Evolutionary conservation across 2,329 filamentous ascomycete species (phyloP).

Genomic region (Pseudogymnoascus sp.): DNA sequence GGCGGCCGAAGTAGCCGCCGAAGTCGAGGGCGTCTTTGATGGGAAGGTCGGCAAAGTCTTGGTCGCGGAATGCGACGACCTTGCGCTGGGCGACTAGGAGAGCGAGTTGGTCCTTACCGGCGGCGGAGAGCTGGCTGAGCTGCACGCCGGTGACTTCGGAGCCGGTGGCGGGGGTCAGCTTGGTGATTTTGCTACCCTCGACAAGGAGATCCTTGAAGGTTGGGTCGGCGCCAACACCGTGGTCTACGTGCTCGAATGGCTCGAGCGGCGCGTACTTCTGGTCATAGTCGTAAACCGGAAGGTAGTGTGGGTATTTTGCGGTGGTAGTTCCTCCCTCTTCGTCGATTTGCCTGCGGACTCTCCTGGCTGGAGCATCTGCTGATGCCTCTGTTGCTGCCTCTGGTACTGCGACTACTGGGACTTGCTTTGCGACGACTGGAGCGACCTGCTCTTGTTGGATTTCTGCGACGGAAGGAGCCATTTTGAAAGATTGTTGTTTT

Average conservation of each 20-base stretch:
- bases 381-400: not conserved
- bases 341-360: constrained; percentile 22
- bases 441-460: constrained; percentile 6
- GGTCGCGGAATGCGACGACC: constrained; percentile 70
- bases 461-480: constrained; percentile 8
- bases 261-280: constrained; percentile 60
- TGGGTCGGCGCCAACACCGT: constrained; percentile 68
- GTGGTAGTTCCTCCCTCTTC: constrained; percentile 22
- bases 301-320: constrained; percentile 60
- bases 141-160: constrained; percentile 67
- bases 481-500: not conserved
- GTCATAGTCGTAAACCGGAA: constrained; percentile 63
- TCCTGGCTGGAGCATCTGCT: constrained; percentile 6
- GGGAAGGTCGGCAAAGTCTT: constrained; percentile 65
- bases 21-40: constrained; percentile 64
- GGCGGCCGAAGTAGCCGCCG: constrained; percentile 70
- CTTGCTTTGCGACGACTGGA: not conserved
- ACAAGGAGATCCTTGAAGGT: constrained; percentile 63
- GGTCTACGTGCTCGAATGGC: constrained; percentile 67
- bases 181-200: constrained; percentile 43
- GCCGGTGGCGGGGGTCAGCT: constrained; percentile 69
- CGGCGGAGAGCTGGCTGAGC: constrained; percentile 58
- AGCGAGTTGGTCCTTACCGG: constrained; percentile 71
- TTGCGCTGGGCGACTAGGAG: constrained; percentile 70
- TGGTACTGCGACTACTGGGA: not conserved